Evolutionary conservation across 306 rosid genomes (phyloP).

Genomic region (Inga leiocalycina): DNA sequence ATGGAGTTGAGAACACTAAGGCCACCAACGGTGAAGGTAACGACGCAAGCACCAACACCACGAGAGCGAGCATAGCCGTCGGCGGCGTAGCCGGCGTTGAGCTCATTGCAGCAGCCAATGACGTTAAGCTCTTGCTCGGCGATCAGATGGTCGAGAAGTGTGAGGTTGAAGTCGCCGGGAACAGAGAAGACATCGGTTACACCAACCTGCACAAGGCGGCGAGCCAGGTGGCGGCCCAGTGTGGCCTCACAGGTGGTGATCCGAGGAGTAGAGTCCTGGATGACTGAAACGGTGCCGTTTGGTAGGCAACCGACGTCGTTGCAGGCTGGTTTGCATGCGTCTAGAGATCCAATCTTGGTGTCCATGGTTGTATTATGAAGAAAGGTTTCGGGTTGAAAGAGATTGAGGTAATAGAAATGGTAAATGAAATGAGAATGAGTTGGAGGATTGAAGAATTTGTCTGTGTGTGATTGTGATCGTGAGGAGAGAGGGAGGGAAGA

Average conservation of each 20-base stretch:
- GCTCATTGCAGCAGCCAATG: constrained; percentile 90
- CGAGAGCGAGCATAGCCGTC: constrained; percentile 86
- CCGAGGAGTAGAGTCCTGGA: constrained; percentile 34
- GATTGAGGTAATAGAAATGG: neutral
- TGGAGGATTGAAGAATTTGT: too few species aligned
- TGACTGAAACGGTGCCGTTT: constrained; percentile 17
- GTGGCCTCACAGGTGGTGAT: constrained; percentile 54
- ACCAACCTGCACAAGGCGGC: constrained; percentile 76
- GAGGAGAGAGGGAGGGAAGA: neutral
- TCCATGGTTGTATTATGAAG: constrained; percentile 44
- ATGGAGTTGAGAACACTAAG: constrained; percentile 85
- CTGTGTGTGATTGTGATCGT: neutral
- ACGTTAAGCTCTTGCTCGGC: constrained; percentile 67
- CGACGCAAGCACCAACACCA: constrained; percentile 94
- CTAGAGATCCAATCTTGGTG: constrained; percentile 54
- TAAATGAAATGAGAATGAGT: neutral
- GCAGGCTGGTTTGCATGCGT: constrained; percentile 35
- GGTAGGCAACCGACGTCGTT: constrained; percentile 49
- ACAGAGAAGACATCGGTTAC: constrained; percentile 85
- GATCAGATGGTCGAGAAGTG: constrained; percentile 78
- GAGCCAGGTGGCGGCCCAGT: constrained; percentile 85
- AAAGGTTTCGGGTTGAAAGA: neutral
- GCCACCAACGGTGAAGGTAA: constrained; percentile 84
- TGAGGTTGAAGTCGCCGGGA: constrained; percentile 90
- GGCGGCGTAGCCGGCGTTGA: constrained; percentile 92